Percentiles rank a stretch among this genome's conserved stretches.
These are phyloP conservation scores for Talaromyces verruculosus DNA, from an alignment of 2,329 filamentous ascomycete species.

Conservation along the genomic window DNA sequence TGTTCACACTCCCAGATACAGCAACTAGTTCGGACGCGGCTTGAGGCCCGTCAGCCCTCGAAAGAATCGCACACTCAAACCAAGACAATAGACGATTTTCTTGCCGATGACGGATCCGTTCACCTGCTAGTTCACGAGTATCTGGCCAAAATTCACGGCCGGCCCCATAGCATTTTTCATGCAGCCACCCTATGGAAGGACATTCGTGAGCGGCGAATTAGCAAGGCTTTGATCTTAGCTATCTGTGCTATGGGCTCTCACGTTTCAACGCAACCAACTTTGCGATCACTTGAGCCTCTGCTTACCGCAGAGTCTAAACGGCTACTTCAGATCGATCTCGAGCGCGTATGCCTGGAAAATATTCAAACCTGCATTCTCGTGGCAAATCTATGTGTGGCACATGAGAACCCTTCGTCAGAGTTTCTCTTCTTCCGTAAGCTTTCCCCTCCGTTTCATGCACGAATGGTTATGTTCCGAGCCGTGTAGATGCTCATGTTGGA, in stretches of 20 bases:
- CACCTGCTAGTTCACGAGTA: not conserved
- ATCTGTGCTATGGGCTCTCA: constrained; percentile 2
- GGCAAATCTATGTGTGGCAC: constrained; percentile 29
- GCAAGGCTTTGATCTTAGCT: not conserved
- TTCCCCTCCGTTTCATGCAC: not conserved
- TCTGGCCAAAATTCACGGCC: not conserved
- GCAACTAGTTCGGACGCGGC: not conserved
- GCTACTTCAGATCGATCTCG: constrained; percentile 49
- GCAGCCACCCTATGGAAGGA: not conserved
- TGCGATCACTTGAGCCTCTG: not conserved
- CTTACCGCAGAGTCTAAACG: constrained; percentile 21
- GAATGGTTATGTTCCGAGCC: not conserved
- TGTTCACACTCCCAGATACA: not conserved
- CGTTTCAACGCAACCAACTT: not conserved
- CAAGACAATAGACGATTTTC: not conserved
- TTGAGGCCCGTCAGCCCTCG: not conserved
- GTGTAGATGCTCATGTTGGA: not conserved
- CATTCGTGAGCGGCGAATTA: not conserved
- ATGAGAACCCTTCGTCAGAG: constrained; percentile 29
- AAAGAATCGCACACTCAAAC: not conserved
- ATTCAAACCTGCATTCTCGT: constrained; percentile 38
- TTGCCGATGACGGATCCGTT: not conserved
- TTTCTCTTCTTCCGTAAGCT: constrained; percentile 33
- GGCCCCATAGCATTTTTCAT: not conserved
- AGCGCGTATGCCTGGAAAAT: constrained; percentile 28